Percentiles rank a stretch among this genome's conserved stretches.
Conservation (phyloP, 371 early-diverging fungal genomes). For the Mortierella sp. region DNA sequence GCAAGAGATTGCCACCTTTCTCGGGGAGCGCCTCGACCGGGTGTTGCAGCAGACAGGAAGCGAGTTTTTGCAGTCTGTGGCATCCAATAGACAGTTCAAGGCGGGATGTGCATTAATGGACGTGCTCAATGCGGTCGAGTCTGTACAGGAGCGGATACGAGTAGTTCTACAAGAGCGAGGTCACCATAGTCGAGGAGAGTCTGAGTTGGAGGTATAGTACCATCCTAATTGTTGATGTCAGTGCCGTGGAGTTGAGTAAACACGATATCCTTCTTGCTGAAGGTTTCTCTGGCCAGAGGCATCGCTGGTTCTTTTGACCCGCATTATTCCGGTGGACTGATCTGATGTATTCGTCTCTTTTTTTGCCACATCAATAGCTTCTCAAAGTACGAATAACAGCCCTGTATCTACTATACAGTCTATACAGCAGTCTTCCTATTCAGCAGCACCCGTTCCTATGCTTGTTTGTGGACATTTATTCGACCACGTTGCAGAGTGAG, state of each 20-base stretch:
- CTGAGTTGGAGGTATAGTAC: slow-evolving; percentile 11
- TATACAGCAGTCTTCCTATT: slow-evolving; percentile 46
- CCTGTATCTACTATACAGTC: slow-evolving; percentile 43
- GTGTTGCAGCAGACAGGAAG: slow-evolving; percentile 34
- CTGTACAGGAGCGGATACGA: slow-evolving; percentile 29
- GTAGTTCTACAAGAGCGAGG: slow-evolving; percentile 11
- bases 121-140: slow-evolving; percentile 42
- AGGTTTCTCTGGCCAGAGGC: too few relatives aligned
- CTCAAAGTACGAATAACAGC: slow-evolving; percentile 38
- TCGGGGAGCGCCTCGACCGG: slow-evolving; percentile 51
- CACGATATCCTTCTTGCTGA: too few relatives aligned
- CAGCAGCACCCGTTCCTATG: slow-evolving; percentile 52
- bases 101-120: slow-evolving; percentile 53
- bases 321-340: background rate
- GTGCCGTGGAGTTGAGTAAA: too few relatives aligned
- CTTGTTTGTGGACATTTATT: slow-evolving; percentile 46
- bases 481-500: slow-evolving; percentile 25
- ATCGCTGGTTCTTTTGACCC: background rate
- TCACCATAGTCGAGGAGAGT: background rate
- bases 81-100: slow-evolving; percentile 32
- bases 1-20: slow-evolving; percentile 47
- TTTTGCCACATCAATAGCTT: slow-evolving; percentile 16
- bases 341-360: slow-evolving; percentile 1
- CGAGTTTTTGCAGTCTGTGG: slow-evolving; percentile 35
- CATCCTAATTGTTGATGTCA: too few relatives aligned